Evolutionary conservation across 371 early-diverging fungal genomes (phyloP).

Genomic region (Catenaria anguillulae): DNA sequence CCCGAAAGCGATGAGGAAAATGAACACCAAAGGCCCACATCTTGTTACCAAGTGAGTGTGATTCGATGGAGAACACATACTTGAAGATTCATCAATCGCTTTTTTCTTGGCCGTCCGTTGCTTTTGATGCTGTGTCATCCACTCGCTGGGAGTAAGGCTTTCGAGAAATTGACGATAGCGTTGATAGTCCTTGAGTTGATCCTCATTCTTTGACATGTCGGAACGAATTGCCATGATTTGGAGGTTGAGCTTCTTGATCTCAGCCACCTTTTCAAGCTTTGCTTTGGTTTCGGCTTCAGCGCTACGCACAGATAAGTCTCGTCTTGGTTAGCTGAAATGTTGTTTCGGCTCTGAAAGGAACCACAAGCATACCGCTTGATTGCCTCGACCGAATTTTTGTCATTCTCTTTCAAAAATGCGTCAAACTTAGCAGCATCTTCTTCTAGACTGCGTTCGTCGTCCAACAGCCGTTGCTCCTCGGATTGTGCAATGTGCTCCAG

Average conservation of each 20-base stretch:
- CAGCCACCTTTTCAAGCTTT: slow-evolving; percentile 34
- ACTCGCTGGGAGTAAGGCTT: slow-evolving; percentile 27
- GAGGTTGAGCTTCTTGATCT: slow-evolving; percentile 33
- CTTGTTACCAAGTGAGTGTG: too few species aligned
- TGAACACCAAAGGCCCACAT: too few species aligned
- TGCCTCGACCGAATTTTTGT: slow-evolving; percentile 36
- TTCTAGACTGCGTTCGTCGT: slow-evolving; percentile 35
- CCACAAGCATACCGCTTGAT: slow-evolving; percentile 29
- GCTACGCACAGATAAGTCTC: too few species aligned
- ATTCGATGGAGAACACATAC: too few species aligned
- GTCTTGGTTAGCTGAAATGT: not conserved
- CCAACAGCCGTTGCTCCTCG: slow-evolving; percentile 34
- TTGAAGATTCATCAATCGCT: not conserved
- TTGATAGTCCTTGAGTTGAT: slow-evolving; percentile 32
- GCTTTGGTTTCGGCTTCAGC: slow-evolving; percentile 36
- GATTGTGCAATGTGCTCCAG: slow-evolving; percentile 25
- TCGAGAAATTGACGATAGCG: slow-evolving; percentile 32
- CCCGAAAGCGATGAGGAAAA: not conserved
- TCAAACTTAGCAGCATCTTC: slow-evolving; percentile 39
- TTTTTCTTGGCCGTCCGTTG: not conserved
- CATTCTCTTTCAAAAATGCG: slow-evolving; percentile 36
- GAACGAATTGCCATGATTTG: slow-evolving; percentile 28
- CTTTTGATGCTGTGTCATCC: slow-evolving; percentile 14
- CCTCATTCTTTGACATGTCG: slow-evolving; percentile 38
- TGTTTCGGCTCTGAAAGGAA: too few species aligned